Evolutionary conservation across 768 basidiomycete species (phyloP), one percentile per base, ranked within the genome.

Genomic region (Panaeolus cyanescens): DNA sequence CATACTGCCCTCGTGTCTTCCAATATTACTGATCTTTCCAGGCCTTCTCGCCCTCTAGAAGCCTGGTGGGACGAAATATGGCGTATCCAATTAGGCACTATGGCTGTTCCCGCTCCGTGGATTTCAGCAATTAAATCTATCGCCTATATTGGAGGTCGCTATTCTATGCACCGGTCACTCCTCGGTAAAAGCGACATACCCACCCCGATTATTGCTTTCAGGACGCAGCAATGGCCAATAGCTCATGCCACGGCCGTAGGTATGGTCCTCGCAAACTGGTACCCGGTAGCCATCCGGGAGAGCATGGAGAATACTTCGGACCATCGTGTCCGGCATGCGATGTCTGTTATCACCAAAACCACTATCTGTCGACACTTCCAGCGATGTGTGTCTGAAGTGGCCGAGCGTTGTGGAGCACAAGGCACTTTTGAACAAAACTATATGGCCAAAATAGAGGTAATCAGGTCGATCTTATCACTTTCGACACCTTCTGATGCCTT

Each of bases 321-420:
- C 64, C 74, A 72, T 19, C 82, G 82, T 13, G 74, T 87, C 40
- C 76, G 83, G 50, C 84, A 86, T 64, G 85, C 81, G 13, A 69
- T 87, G 62, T 80, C 85, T 12, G 82, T 85, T 22, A 80, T 84
- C 58, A 73, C 78, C 54, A 89, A 89, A 71, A 75, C 86, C 6
- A 82, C 81, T 1, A 75, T 85, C 54, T 79, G 81, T 42, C 79
- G 82, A 5, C 85, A 86, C 59, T 80, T 82, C 64, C 83, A 84
- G 63, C 74, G 81, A 17, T 82, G 79, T 61, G 73, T 79, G 7
- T 72, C 80, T 9, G 82, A 83, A 59, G 75, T 88, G n/a, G 77
- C 84, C 5, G 88, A 90, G 62, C 79, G 88, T 10, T 87, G 84
- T 59, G 88, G 88, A 54, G 88, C 85, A 2, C 87, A 88, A 70